Conservation (phyloP, 129 eudicot genomes). For the Centella asiatica region DNA sequence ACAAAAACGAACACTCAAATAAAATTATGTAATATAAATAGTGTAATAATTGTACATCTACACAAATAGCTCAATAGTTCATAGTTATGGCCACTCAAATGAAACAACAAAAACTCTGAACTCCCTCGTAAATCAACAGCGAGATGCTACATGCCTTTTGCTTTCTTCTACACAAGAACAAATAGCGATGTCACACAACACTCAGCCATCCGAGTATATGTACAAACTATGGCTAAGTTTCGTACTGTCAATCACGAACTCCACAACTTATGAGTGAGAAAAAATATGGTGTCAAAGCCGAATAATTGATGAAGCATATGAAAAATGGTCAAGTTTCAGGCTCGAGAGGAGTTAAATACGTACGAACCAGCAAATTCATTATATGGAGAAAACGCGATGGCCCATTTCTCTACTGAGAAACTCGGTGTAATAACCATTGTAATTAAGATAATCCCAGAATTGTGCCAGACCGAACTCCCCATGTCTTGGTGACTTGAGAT, state of each 20-base stretch:
- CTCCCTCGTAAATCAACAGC: background rate
- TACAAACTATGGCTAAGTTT: too few relatives aligned
- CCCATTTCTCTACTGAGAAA: slow-evolving; percentile 38
- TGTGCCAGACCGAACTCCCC: slow-evolving; percentile 71
- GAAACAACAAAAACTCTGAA: background rate
- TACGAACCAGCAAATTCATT: background rate
- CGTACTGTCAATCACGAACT: too few relatives aligned
- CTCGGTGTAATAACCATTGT: slow-evolving; percentile 61
- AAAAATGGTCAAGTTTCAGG: background rate
- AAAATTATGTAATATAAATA: too few relatives aligned
- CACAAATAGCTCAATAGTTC: too few relatives aligned
- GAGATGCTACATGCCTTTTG: background rate
- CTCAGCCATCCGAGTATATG: background rate
- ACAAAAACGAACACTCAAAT: too few relatives aligned
- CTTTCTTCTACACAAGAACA: too few relatives aligned
- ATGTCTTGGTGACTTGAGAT: slow-evolving; percentile 77
- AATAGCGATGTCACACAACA: background rate
- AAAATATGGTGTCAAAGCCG: too few relatives aligned
- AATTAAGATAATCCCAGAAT: slow-evolving; percentile 86
- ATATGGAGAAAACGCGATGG: slow-evolving; percentile 29
- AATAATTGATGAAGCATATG: slow-evolving; percentile 1
- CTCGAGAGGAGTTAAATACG: background rate
- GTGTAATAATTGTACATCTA: too few relatives aligned
- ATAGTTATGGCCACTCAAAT: background rate
- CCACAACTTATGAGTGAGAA: too few relatives aligned